Evolutionary conservation across 2,329 filamentous ascomycete species (phyloP), one percentile per base, ranked within the genome.

Genomic region (Diaporthe eres): DNA sequence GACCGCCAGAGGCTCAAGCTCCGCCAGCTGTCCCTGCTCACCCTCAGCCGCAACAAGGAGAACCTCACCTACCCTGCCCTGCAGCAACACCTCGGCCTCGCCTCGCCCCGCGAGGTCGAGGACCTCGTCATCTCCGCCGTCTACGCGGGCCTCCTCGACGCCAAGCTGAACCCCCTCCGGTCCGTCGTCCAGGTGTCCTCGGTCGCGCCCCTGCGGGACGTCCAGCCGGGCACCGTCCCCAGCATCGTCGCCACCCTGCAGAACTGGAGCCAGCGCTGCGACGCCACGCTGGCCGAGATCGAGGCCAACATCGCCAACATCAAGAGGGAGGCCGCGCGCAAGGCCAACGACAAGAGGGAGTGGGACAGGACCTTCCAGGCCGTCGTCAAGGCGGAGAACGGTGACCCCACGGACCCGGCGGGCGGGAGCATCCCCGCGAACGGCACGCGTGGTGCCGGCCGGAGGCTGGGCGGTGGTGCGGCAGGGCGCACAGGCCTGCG

Each of bases 1-100:
- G 88, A 91, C 0, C 87, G 90, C 72, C 97, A 99, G 86, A 86
- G 88, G 58, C 90, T 92, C 78, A 99, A 99, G 86, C 94, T 99
- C 58, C 94, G 95, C 72, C 95, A 98, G 82, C 93, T 99, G 53
- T 95, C 95, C 28, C 91, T 99, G 77, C 89, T 99, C 61, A 93
- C 94, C 0, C 92, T 98, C 77, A 93, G 95, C 75, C 90, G 91
- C 77, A 65, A 76, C 75, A 47, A 37, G 34, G 65, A 77, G 34
- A 85, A 85, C 53, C 92, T 98, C 34, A 93, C 90, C 71, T 99
- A 99, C 85, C 82, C 87, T 28, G 87, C 90, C 44, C 91, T 98
- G 31, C 91, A 93, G 80, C 78, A 83, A 9, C 88, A 90, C 0
- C 91, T 99, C 60, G 91, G 89, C 73, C 91, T 98, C 22, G 81